Evolutionary conservation across 176 grass and related monocot genomes (phyloP).

Genomic region (Hordeum marinum): DNA sequence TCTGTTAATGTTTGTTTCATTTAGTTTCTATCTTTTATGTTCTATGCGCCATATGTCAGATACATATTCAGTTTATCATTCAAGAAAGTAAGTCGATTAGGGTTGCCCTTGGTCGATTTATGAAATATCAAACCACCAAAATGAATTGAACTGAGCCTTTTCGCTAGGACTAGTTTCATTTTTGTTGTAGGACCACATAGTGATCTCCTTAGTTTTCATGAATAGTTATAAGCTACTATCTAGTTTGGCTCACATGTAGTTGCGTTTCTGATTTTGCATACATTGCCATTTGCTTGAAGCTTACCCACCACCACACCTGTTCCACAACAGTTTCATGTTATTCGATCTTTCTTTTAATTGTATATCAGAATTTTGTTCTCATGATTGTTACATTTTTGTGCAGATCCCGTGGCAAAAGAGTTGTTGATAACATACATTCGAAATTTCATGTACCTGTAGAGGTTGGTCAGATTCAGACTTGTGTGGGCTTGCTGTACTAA

Average conservation of each 20-base stretch:
- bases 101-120: background rate
- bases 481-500: background rate
- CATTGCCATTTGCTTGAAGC: background rate
- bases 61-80: constrained; percentile 1
- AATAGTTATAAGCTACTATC: background rate
- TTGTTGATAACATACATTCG: constrained; percentile 54
- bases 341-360: background rate
- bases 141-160: background rate
- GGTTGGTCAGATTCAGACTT: constrained; percentile 37
- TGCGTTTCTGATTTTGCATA: background rate
- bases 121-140: background rate
- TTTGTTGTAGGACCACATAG: background rate
- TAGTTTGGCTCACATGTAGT: background rate
- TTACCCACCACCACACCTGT: background rate
- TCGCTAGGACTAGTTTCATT: background rate
- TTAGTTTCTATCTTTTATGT: constrained; percentile 7
- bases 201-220: background rate
- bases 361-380: background rate
- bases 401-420: constrained; percentile 55
- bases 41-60: background rate
- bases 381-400: constrained; percentile 22
- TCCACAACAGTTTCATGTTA: background rate
- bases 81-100: background rate
- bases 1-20: background rate
- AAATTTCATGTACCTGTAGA: constrained; percentile 69